Base-by-base conservation (phyloP, 176 grass and related monocot genomes). In the Ensete ventricosum region DNA sequence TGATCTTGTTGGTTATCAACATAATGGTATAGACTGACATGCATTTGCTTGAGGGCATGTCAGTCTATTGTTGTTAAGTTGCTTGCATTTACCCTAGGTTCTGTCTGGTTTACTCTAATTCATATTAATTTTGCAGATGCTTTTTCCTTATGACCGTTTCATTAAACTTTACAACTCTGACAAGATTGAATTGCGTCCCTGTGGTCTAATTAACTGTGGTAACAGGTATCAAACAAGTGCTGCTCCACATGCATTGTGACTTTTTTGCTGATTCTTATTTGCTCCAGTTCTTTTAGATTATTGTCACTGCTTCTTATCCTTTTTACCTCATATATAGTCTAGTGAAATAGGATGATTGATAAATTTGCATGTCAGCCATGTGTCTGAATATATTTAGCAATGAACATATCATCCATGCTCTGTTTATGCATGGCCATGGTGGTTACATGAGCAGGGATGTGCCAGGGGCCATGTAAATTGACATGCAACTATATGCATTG, bases 121-220 rank as follows among this genome's bases (percentile, higher is more conserved):
- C 62, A 81, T 74, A 52, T 64, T 73, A 82, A 71, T 63, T 58
- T 77, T 50, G 49, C 83, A 98, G 90, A 84, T 73, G 79, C 69
- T 91, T 77, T 88, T 90, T 67, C 71, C 90, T 13, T 93, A 98
- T 80, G 86, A 91, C 8, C 58, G 53, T 17, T 98, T 98, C 52
- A 65, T 91, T 21, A 77, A 91, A 69, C 83, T 98, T 54, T 98
- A 93, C 87, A 90, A 85, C 73, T 86, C 53, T 50, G 75, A 93
- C 55, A 89, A 88, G 77, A 76, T 88, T 78, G 90, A 89, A 60
- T 74, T 91, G 78, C 80, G 10, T 55, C 94, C 88, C 69, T 91
- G 92, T 82, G 94, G 94, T 81, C 86, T 93, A 54, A 64, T 2
- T 71, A 98, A 93, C 79, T 83, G 89, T 73, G 90, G 94, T 55